Percentiles rank a stretch among this genome's conserved stretches.
Conservation (phyloP, 768 basidiomycete genomes). For the Kwoniella sp. region DNA sequence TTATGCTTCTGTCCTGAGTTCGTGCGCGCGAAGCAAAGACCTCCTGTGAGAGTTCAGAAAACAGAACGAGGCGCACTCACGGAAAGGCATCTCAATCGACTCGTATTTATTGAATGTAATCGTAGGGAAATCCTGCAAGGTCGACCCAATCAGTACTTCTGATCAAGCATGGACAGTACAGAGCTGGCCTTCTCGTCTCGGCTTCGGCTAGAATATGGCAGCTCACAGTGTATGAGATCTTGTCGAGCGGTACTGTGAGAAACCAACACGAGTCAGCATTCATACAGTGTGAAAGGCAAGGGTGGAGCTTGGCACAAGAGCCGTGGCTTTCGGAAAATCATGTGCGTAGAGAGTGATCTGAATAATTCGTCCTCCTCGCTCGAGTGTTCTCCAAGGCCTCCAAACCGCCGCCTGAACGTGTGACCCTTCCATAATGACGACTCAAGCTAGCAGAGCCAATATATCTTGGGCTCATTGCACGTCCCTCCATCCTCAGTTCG, state of each 20-base stretch:
- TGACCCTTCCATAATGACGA: too few species aligned
- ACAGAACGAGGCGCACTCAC: constrained; percentile 66
- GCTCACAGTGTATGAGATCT: constrained; percentile 61
- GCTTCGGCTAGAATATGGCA: not conserved
- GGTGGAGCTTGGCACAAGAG: too few species aligned
- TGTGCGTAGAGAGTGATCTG: too few species aligned
- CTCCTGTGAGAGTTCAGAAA: too few species aligned
- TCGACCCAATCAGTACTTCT: not conserved
- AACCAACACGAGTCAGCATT: not conserved
- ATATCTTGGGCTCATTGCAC: not conserved
- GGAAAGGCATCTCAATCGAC: constrained; percentile 97
- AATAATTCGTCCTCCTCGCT: too few species aligned
- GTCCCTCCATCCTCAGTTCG: not conserved
- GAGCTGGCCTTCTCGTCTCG: not conserved
- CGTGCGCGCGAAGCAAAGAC: too few species aligned
- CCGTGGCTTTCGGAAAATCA: too few species aligned
- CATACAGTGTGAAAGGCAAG: too few species aligned
- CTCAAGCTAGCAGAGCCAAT: not conserved
- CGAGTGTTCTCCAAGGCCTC: too few species aligned
- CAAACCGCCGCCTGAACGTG: too few species aligned
- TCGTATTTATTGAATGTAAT: constrained; percentile 84
- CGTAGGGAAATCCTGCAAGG: constrained; percentile 78
- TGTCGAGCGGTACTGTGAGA: constrained; percentile 64
- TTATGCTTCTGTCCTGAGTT: too few species aligned
- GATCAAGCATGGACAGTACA: too few species aligned